A percentile compares a stretch with the other conserved stretches of the same genome.
Conservation (phyloP, 1,139 yeast genomes). For the Debaryomycetaceae sp. region DNA sequence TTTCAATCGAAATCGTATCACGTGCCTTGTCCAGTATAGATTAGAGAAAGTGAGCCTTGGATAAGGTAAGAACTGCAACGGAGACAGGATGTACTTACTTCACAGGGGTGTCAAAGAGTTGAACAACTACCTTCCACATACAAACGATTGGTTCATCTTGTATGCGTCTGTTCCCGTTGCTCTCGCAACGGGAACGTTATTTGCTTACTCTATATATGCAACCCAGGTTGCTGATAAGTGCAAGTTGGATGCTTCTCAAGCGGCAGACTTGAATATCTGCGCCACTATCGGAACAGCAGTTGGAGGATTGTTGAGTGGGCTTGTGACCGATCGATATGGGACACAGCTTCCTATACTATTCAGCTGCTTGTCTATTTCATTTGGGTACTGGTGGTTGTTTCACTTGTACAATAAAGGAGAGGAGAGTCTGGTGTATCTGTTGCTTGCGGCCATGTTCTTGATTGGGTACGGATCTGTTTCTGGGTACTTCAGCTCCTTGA, state of each 20-base stretch:
- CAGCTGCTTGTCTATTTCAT: constrained; percentile 19
- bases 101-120: constrained; percentile 14
- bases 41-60: neutral
- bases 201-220: constrained; percentile 31
- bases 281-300: constrained; percentile 31
- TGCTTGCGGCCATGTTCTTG: constrained; percentile 27
- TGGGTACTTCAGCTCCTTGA: constrained; percentile 33
- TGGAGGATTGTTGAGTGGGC: constrained; percentile 31
- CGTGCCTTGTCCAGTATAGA: no score
- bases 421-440: constrained; percentile 11
- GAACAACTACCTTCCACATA: constrained; percentile 21
- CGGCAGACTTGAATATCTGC: constrained; percentile 28
- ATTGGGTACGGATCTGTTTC: constrained; percentile 32
- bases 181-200: constrained; percentile 30
- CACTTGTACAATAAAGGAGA: constrained; percentile 17
- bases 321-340: constrained; percentile 31
- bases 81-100: constrained; percentile 10
- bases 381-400: constrained; percentile 29
- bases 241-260: constrained; percentile 23
- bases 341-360: constrained; percentile 31
- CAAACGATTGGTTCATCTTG: constrained; percentile 27
- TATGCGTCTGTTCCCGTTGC: constrained; percentile 29
- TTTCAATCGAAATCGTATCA: neutral
- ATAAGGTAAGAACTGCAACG: neutral
- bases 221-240: constrained; percentile 31